phyloP scores from a whole-genome alignment of 495 filamentous ascomycete genomes.

The Neurospora sp. region DNA sequence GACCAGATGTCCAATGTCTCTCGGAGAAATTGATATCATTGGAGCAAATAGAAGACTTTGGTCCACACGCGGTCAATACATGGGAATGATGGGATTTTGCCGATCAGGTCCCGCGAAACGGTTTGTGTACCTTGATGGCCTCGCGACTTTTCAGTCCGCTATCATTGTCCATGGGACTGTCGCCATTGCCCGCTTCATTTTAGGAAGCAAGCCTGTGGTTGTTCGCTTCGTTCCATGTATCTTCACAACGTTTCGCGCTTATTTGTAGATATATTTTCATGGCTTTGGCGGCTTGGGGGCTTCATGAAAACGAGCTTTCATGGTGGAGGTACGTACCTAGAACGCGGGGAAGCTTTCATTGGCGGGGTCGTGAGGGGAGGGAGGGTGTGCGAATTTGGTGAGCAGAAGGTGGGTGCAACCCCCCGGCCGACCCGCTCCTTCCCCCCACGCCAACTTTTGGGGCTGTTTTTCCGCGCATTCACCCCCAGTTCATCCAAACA shows the following conservation, averaged over 20 bases:
- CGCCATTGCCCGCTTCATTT: not conserved
- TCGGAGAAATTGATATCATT: not conserved
- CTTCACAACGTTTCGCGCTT: too few relatives aligned
- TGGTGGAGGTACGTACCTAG: not conserved
- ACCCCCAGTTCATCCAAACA: not conserved
- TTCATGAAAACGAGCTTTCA: not conserved
- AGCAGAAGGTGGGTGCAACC: not conserved
- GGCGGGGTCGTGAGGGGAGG: not conserved
- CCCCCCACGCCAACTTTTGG: not conserved
- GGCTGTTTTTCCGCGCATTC: not conserved
- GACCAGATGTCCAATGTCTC: not conserved
- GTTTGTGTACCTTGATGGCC: not conserved
- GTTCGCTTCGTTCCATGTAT: too few relatives aligned
- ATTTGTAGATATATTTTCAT: too few relatives aligned
- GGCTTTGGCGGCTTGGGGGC: not conserved
- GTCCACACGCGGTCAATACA: not conserved
- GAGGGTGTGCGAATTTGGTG: not conserved
- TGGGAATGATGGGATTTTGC: not conserved
- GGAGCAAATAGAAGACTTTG: not conserved
- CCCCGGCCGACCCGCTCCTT: not conserved
- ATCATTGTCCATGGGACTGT: not conserved
- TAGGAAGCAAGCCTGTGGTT: too few relatives aligned
- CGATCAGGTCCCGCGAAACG: not conserved
- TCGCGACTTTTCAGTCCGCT: not conserved
- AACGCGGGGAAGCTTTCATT: not conserved